Evolutionary conservation across 768 basidiomycete genomes (phyloP), one percentile per base, ranked within the genome.

Genomic region (Lanmaoa rubissima): DNA sequence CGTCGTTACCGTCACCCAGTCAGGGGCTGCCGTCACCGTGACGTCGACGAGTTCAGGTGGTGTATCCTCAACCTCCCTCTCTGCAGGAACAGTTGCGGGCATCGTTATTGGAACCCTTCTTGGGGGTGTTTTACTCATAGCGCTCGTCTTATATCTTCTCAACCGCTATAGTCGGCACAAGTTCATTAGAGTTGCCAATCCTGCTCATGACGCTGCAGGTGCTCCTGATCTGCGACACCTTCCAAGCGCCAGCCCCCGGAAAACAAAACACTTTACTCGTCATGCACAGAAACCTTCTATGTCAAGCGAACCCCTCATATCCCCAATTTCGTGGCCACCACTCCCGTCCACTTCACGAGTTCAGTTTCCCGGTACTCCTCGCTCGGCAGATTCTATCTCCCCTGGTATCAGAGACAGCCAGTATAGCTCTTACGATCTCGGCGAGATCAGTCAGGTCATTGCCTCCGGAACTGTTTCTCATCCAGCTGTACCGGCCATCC

Each of bases 261-360:
- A 17, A 31, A 13, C 49, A 16, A 51, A 17, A 2, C 14, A 16
- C 17, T 41, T 54, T 38, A 4, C 36, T 19, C 46, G 19, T 46
- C 69, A 59, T 35, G 47, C 54, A 0, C 55, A 60, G 35, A 60
- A 45, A 7, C 55, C 48, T 34, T 70, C 69, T 11, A 26, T 60
- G 14, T 69, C 65, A 0, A 48, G 51, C 9, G 65, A 73, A 16
- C 65, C 71, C 13, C 62, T 71, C 38, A 60, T 68, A 4, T 36
- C 57, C n/a, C 50, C 54, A 5, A 14, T 46, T 26, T 52, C 61
- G 6, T 61, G 53, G 51, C 55, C 61, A 0, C 48, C 59, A 19
- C 53, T 50, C 45, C 45, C 54, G 10, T n/a, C 46, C 38, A 40
- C 46, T 12, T 58, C 57, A 9, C 57, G 40, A 1, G 21, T 28